phyloP scores from a whole-genome alignment of 1,139 yeast species.

The Yamadazyma kanchanaburiensis region DNA sequence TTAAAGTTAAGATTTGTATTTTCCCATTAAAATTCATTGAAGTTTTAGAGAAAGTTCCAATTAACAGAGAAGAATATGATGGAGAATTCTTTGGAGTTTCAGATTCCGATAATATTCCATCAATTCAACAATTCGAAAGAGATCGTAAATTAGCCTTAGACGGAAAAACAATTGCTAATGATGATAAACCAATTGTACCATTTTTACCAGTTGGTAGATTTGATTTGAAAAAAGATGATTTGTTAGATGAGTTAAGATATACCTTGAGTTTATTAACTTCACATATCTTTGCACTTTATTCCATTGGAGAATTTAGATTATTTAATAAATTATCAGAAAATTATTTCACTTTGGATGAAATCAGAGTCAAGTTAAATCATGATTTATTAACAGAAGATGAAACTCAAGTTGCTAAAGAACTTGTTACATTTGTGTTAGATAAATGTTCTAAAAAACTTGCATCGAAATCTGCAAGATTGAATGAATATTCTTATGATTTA shows the following conservation, averaged over 20 bases:
- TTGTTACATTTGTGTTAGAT: slow-evolving; percentile 58
- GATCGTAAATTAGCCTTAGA: slow-evolving; percentile 30
- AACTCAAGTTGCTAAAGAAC: slow-evolving; percentile 49
- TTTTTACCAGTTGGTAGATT: slow-evolving; percentile 46
- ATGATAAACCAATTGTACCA: slow-evolving; percentile 31
- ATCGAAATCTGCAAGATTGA: slow-evolving; percentile 41
- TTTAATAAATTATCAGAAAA: slow-evolving; percentile 52
- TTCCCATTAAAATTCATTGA: slow-evolving; percentile 57
- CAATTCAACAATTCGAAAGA: slow-evolving; percentile 42
- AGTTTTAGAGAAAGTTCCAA: slow-evolving; percentile 31
- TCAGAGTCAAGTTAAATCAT: slow-evolving; percentile 56
- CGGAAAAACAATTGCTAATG: slow-evolving; percentile 12
- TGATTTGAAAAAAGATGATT: slow-evolving; percentile 28
- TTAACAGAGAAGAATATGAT: slow-evolving; percentile 21
- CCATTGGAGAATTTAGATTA: slow-evolving; percentile 64
- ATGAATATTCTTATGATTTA: slow-evolving; percentile 36
- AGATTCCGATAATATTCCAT: slow-evolving; percentile 37
- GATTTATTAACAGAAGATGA: slow-evolving; percentile 62
- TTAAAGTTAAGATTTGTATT: slow-evolving; percentile 48
- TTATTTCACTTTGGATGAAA: slow-evolving; percentile 60
- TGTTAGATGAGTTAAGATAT: slow-evolving; percentile 56
- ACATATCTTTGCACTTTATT: slow-evolving; percentile 66
- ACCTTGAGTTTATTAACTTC: slow-evolving; percentile 56
- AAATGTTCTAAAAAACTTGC: slow-evolving; percentile 67
- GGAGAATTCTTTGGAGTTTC: slow-evolving; percentile 16